These are phyloP conservation scores for Gyromitra esculenta DNA, from an alignment of 2,329 filamentous ascomycete species.

Conservation along the genomic window DNA sequence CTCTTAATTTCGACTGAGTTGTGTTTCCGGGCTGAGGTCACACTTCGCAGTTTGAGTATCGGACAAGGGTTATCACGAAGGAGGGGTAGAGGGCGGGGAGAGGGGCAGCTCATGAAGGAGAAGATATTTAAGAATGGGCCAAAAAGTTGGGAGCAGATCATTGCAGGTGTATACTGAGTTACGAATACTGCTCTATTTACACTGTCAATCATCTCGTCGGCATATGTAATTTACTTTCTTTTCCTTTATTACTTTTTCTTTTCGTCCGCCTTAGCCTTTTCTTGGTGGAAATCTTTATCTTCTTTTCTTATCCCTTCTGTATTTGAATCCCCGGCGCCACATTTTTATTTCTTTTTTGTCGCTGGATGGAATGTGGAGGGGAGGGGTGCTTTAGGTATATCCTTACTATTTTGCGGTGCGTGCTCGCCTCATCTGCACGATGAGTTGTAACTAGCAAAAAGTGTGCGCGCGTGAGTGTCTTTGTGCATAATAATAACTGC, in stretches of 20 bases:
- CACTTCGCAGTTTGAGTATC: slow-evolving; percentile 32
- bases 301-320: slow-evolving; percentile 20
- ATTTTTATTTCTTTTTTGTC: slow-evolving; percentile 8
- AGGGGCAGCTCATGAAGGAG: slow-evolving; percentile 18
- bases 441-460: slow-evolving; percentile 46
- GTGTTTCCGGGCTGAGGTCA: slow-evolving; percentile 34
- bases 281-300: slow-evolving; percentile 30
- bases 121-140: slow-evolving; percentile 23
- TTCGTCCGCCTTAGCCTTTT: slow-evolving; percentile 27
- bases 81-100: slow-evolving; percentile 21
- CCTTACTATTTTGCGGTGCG: slow-evolving; percentile 24
- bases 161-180: slow-evolving; percentile 19
- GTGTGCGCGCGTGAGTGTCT: slow-evolving; percentile 37
- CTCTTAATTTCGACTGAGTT: slow-evolving; percentile 26
- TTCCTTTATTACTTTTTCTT: slow-evolving; percentile 26
- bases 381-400: slow-evolving; percentile 4
- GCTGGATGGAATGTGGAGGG: slow-evolving; percentile 2
- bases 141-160: slow-evolving; percentile 1
- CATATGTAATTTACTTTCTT: slow-evolving; percentile 46
- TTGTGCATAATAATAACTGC: slow-evolving; percentile 42
- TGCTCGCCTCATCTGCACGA: slow-evolving; percentile 40
- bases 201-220: slow-evolving; percentile 11
- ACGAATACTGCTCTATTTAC: slow-evolving; percentile 29
- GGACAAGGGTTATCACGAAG: slow-evolving; percentile 17
- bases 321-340: slow-evolving; percentile 24